Base-by-base conservation (phyloP, 495 filamentous ascomycete species). In the Penicillium mononematosum region DNA sequence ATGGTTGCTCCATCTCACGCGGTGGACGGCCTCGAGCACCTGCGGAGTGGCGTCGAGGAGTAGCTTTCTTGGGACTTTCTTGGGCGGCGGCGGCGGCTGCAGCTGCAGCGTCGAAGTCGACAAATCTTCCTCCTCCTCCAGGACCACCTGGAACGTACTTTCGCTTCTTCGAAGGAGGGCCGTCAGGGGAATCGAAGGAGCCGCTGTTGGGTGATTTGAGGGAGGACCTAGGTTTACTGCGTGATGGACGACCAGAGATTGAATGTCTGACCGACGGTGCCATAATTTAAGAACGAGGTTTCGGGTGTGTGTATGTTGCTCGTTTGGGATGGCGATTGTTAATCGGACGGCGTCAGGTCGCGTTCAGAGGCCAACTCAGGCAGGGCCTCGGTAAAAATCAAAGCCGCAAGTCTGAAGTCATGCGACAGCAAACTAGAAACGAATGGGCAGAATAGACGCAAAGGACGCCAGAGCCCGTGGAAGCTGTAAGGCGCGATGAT, bases 81-180 rank as follows among this genome's bases (percentile, higher is more conserved):
- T 34, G 29, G 14, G 39, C 24, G 7, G 31, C 44, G 16, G 20
- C 43, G 19, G 43, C 53, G 24, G 24, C 44, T 19, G 43, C 50
- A 6, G 52, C 42, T 17, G 25, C 50, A 43, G 50, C 81, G 53
- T 85, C 81, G 19, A 81, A 77, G 45, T 92, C 88, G 29, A 89
- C 76, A 61, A 89, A 92, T 58, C 90, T 77, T 24, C 88, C 88
- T 54, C 88, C 87, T 54, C 89, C 90, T n/a, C 88, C 88, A 34
- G 88, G 86, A 25, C 89, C 89, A 55, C 88, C 88, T 42, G 90
- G 88, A 32, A 91, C 79, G 67, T 92, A 93, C 61, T 75, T 81
- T 60, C 79, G 73, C 60, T 78, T 83, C 65, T 81, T 83, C 27
- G 67, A 61, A n/a, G 77, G 74, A 53, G 71, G 80, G 25, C 71